Evolutionary conservation across 2,329 filamentous ascomycete genomes (phyloP), one percentile per base, ranked within the genome.

Genomic region (Verticillium longisporum): DNA sequence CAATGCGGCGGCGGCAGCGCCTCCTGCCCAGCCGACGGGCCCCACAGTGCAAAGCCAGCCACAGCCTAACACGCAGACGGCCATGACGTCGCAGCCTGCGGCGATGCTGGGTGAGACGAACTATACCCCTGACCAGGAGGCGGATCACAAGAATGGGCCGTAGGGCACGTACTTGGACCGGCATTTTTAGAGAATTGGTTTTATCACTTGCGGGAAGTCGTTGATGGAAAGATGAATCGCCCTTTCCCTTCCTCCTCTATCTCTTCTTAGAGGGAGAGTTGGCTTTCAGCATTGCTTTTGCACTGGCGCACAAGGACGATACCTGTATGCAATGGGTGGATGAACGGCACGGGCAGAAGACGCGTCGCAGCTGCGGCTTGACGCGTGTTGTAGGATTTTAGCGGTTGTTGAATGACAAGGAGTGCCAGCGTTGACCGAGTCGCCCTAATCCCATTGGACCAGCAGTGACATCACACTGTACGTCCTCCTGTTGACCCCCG

Each of bases 41-140:
- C 82, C 84, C 9, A 82, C 82, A 4, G 79, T 87, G 31, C 81
- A 85, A 64, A 81, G 77, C 53, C 86, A 83, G 72, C 85, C 78
- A 54, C 82, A 78, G 69, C 77, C 79, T 56, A 83, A 74, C 65
- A 80, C 77, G 14, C 85, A 82, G 72, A 84, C 82, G 21, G 79
- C 81, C 38, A 87, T 86, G 83, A 81, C 80, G 34, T 80, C 81
- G 45, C 77, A 81, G 60, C 77, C 80, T 1, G 77, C 79, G 5
- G 74, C 77, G 15, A 81, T 89, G 79, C 73, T 91, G 18, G 88
- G 88, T 26, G 88, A 89, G 73, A 91, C 88, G 37, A 88, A 78
- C 68, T 90, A 90, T 68, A 83, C 86, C 32, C 87, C 88, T 1
- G 88, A 91, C 54, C 78, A 86, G 60, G 70, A 62, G 66, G 59